Base-by-base conservation (phyloP, 2,329 filamentous ascomycete species). In the Epichloe hybrida region DNA sequence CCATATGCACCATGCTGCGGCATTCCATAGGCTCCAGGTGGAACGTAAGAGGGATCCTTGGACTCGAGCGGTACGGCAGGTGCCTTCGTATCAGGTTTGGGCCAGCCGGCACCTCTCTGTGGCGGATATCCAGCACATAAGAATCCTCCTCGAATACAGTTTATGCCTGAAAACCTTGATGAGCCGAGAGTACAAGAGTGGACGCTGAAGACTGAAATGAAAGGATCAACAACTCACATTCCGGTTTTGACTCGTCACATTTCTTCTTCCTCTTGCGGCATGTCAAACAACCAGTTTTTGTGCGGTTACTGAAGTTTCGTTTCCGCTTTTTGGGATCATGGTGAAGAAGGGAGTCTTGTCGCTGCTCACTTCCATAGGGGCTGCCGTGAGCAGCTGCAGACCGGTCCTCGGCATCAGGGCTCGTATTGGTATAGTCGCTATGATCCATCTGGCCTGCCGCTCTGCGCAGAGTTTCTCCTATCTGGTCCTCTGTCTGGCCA, bases 181-280 rank as follows among this genome's bases (percentile, higher is more conserved):
- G 35, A 36, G 31, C 37, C 36, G 2, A 21, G 38, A 9, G 46
- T 9, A 41, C 38, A 17, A 21, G 2, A 15, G 13, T 17, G n/a
- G 38, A 37, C 45, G 12, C 35, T n/a, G 17, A 12, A 36, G 5
- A 17, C 31, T 20, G 6, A 27, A 12, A 31, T 20, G 7, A 17
- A 34, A 35, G n/a, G 34, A 7, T 11, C 17, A 21, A 50, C 9
- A 13, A 74, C 86, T 75, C 74, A 94, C 93, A 97, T 66, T 88
- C 82, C 27, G 93, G 93, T 66, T 95, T 94, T 50, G 79, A 79
- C 71, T 97, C 93, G 64, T 97, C 91, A 63, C 93, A 97, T 69
- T 97, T 97, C 80, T 97, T 97, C 77, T 97, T 97, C 53, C 91
- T 79, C 63, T 81, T 80, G 53, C 91, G 79, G 65, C 91, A 97